Evolutionary conservation across 768 basidiomycete genomes (phyloP), one percentile per base, ranked within the genome.

Genomic region (Leccinellum rugosiceps): DNA sequence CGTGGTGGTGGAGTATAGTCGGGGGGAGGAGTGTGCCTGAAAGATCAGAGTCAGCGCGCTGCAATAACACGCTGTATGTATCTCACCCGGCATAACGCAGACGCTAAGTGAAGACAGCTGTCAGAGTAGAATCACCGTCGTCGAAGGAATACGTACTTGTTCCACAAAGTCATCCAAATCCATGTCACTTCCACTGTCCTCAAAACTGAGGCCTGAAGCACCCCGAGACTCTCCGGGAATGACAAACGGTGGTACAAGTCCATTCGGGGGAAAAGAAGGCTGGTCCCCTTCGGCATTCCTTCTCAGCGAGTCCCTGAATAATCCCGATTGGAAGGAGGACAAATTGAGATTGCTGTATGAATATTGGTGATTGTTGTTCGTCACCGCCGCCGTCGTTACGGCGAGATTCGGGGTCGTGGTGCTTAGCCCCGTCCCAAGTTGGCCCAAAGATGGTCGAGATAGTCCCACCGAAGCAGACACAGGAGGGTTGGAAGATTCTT

Each of bases 271-370:
- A 34, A 60, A 56, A 11, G 69, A 45, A 9, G 45, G 9, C 25
- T 69, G 67, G 23, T 67, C 61, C 2, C 63, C 66, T 21, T 68
- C 69, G 19, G 46, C 64, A 41, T 62, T 66, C 51, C 68, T 70
- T 60, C 65, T 66, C 17, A 72, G 31, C 26, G 71, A 74, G 57
- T 72, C 71, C 28, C 71, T 66, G 50, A 74, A 72, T 21, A 74
- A 34, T 3, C 71, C 71, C 25, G 71, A 68, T 32, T 70, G 70
- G 52, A 72, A 72, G 38, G 70, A 58, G 17, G 69, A 62, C 6
- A 72, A 50, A n/a, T 72, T 68, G n/a, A 72, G 26, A 47, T 65
- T 72, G 52, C 58, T 63, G 49, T 72, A 72, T 6, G 72, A 68
- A 47, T 72, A 69, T 6, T 57, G 60, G 30, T 59, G 60, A n/a